phyloP scores from a whole-genome alignment of 352 stramenopile species.

The Phytophthora litchii region DNA sequence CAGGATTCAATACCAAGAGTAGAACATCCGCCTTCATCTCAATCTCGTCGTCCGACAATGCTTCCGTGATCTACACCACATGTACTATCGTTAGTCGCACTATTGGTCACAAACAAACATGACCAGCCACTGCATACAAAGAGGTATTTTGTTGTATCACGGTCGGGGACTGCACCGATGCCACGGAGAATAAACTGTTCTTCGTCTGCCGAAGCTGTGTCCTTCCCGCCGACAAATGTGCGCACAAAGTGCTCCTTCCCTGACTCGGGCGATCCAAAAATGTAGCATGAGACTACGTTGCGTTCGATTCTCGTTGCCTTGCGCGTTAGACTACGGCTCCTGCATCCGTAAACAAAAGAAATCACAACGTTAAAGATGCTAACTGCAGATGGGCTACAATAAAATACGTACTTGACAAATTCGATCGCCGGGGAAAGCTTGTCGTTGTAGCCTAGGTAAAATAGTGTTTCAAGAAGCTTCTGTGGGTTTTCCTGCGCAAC shows the following conservation, averaged over 20 bases:
- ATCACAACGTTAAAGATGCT: neutral
- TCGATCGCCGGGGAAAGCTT: slow-evolving; percentile 70
- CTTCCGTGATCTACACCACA: slow-evolving; percentile 62
- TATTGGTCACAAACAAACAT: neutral
- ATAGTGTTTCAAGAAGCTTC: slow-evolving; percentile 77
- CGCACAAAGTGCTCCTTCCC: slow-evolving; percentile 64
- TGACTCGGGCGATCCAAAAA: slow-evolving; percentile 52
- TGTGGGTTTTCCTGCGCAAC: slow-evolving; percentile 78
- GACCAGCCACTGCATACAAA: slow-evolving; percentile 45
- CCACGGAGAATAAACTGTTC: slow-evolving; percentile 51
- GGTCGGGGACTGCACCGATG: slow-evolving; percentile 62
- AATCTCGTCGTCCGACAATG: slow-evolving; percentile 63
- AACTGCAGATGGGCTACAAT: neutral
- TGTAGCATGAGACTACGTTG: slow-evolving; percentile 75
- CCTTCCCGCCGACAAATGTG: slow-evolving; percentile 56
- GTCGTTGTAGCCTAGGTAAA: slow-evolving; percentile 86
- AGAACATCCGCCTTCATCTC: slow-evolving; percentile 76
- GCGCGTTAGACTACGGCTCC: slow-evolving; percentile 60
- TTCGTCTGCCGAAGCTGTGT: slow-evolving; percentile 26
- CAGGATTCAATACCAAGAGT: slow-evolving; percentile 70
- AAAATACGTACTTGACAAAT: slow-evolving; percentile 56
- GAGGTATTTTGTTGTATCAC: slow-evolving; percentile 64
- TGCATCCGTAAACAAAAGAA: slow-evolving; percentile 18
- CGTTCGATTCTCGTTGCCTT: slow-evolving; percentile 66
- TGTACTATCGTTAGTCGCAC: neutral